Base-by-base conservation (phyloP, 495 filamentous ascomycete genomes). In the Hyaloscypha hepaticicola region DNA sequence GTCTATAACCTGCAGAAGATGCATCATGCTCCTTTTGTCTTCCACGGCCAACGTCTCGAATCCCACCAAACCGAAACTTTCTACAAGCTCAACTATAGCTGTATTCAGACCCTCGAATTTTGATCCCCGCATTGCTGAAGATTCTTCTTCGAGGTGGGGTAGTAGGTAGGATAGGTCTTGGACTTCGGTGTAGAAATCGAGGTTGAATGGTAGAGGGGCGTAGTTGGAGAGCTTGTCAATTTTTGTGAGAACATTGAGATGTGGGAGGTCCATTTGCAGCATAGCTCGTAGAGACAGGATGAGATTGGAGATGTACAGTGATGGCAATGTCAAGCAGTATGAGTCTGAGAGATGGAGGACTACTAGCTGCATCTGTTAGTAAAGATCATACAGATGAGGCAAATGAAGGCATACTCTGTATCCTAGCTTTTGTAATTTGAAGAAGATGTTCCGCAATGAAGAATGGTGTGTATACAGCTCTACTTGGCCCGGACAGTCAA, bases 141-240 rank as follows among this genome's bases (percentile, higher is more conserved):
- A 63, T 80, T 87, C 68, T 25, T 80, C 79, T 64, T 88, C 84
- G 14, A 99, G 85, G 55, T 88, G 79, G 0, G 94, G 92, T 8
- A 95, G 81, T 21, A 99, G 85, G 67, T 96, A 90, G 3, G 81
- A 81, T 5, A 99, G 86, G 63, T 96, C 92, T 76, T 98, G 92
- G n/a, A 97, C 93, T 72, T 99, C 95, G 58, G 95, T 97, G 77
- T 98, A 99, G 74, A 87, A 99, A 67, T 97, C 92, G 38, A 99
- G 84, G 69, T 94, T 93, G 80, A 99, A 97, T 0, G 92, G 90
- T 0, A 98, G 85, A 9, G 88, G 84, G 49, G 88, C 83, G 72
- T 96, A 97, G 12, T 82, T 78, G 12, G 79, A 64, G 31, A 98
- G 79, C 66, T 95, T 96, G 77, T 99, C 95, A 75, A 99, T 96